phyloP scores from a whole-genome alignment of 192 early-diverging fungal genomes.

The Dissophora globulifera region DNA sequence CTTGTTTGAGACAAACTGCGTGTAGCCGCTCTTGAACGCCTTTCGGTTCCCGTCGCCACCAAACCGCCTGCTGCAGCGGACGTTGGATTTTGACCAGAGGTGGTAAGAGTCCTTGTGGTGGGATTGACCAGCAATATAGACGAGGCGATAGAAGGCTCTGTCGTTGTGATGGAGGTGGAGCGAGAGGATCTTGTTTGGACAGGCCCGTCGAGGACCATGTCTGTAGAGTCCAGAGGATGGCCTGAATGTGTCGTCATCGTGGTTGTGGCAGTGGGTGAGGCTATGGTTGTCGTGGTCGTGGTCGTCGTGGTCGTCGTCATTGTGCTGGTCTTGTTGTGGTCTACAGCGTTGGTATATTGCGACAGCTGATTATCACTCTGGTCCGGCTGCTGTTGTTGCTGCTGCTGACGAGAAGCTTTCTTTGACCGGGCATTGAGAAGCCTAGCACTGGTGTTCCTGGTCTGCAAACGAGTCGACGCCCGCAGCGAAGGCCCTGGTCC shows the following conservation, averaged over 20 bases:
- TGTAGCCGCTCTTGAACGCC: conserved; percentile 31
- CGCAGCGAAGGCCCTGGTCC: conserved; percentile 47
- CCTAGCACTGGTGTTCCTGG: conserved; percentile 41
- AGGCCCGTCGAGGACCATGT: conserved; percentile 20
- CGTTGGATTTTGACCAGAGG: conserved; percentile 21
- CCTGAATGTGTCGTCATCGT: not conserved
- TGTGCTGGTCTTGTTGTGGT: not conserved
- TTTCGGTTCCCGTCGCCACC: conserved; percentile 3
- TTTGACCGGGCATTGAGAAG: conserved; percentile 29
- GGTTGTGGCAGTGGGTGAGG: not conserved
- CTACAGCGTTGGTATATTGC: conserved; percentile 30
- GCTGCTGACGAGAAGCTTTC: conserved; percentile 42
- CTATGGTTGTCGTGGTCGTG: conserved; percentile 1
- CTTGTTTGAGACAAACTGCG: conserved; percentile 40
- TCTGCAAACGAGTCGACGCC: conserved; percentile 43
- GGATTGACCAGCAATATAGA: not conserved
- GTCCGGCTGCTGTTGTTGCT: conserved; percentile 23
- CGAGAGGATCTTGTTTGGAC: conserved; percentile 45
- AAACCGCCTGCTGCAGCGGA: conserved; percentile 19
- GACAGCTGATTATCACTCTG: conserved; percentile 18
- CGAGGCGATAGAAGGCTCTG: conserved; percentile 1
- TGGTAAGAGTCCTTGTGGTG: conserved; percentile 1
- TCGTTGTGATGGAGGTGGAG: conserved; percentile 3
- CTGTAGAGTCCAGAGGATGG: not conserved
- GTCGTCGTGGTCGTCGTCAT: conserved; percentile 13